A percentile compares a stretch with the other conserved stretches of the same genome.
Conservation (phyloP, 768 basidiomycete species). For the Chalciporus sphaerocephalus region DNA sequence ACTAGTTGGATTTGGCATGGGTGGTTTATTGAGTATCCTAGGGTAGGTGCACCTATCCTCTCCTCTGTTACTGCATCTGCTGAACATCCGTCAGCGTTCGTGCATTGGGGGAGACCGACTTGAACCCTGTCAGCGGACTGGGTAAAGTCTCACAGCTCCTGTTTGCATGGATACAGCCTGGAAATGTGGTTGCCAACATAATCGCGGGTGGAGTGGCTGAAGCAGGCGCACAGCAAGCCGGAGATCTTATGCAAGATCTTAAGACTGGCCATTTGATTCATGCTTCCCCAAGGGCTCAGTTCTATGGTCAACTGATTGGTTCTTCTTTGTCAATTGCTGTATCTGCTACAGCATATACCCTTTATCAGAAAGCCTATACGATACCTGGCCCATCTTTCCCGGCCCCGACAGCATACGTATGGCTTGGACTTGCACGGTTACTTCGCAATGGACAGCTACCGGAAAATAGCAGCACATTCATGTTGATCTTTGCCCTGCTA, state of each 20-base stretch:
- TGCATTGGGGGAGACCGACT: constrained; percentile 92
- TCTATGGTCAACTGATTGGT: constrained; percentile 90
- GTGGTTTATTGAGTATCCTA: constrained; percentile 79
- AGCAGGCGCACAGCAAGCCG: constrained; percentile 92
- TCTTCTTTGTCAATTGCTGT: constrained; percentile 85
- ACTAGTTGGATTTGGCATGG: constrained; percentile 74
- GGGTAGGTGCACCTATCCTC: constrained; percentile 50
- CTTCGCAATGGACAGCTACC: constrained; percentile 85
- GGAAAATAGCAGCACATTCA: constrained; percentile 66
- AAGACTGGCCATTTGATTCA: constrained; percentile 93
- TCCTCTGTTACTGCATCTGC: neutral
- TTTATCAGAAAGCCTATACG: constrained; percentile 82
- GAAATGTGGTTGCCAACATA: constrained; percentile 95
- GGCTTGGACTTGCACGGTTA: constrained; percentile 74
- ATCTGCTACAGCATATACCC: constrained; percentile 79
- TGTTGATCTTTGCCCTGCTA: constrained; percentile 69
- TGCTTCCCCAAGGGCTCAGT: constrained; percentile 91
- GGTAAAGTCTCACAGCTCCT: constrained; percentile 94
- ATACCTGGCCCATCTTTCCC: constrained; percentile 96
- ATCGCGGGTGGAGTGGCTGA: constrained; percentile 97
- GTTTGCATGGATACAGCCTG: constrained; percentile 92
- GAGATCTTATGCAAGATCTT: constrained; percentile 97
- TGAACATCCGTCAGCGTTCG: constrained; percentile 57
- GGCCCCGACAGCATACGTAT: constrained; percentile 92
- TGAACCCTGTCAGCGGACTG: constrained; percentile 88